Conservation (phyloP, 371 early-diverging fungal species). For the Parasitella parasitica region DNA sequence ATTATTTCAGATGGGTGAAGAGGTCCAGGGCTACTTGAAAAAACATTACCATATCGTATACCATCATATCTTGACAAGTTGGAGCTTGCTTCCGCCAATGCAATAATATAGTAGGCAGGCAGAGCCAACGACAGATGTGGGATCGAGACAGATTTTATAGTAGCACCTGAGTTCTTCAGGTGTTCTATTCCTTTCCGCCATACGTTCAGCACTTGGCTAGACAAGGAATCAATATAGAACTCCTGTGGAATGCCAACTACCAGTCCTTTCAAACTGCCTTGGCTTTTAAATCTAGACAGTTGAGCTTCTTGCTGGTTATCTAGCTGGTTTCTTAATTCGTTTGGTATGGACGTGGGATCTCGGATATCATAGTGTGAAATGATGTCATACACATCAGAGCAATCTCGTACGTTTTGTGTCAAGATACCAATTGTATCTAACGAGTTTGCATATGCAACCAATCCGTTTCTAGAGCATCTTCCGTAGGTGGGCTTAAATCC, state of each 20-base stretch:
- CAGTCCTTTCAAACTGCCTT: conserved; percentile 49
- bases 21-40: background rate
- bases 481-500: conserved; percentile 96
- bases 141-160: conserved; percentile 67
- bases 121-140: conserved; percentile 74
- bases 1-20: background rate
- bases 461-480: conserved; percentile 81
- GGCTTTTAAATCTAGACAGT: background rate
- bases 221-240: conserved; percentile 76
- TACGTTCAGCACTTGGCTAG: conserved; percentile 41
- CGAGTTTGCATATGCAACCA: conserved; percentile 86
- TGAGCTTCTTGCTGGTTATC: conserved; percentile 7
- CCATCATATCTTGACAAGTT: conserved; percentile 92
- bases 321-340: conserved; percentile 19
- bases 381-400: conserved; percentile 53
- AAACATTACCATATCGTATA: conserved; percentile 74
- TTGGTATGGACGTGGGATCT: conserved; percentile 62
- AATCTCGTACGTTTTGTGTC: conserved; percentile 57
- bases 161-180: conserved; percentile 65
- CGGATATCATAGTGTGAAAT: conserved; percentile 56
- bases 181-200: conserved; percentile 66
- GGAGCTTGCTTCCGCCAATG: conserved; percentile 90
- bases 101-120: conserved; percentile 86
- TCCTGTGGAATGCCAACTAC: conserved; percentile 79
- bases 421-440: conserved; percentile 90